Base-by-base conservation (phyloP, 805 yeast genomes). In the Starmerella apis region DNA sequence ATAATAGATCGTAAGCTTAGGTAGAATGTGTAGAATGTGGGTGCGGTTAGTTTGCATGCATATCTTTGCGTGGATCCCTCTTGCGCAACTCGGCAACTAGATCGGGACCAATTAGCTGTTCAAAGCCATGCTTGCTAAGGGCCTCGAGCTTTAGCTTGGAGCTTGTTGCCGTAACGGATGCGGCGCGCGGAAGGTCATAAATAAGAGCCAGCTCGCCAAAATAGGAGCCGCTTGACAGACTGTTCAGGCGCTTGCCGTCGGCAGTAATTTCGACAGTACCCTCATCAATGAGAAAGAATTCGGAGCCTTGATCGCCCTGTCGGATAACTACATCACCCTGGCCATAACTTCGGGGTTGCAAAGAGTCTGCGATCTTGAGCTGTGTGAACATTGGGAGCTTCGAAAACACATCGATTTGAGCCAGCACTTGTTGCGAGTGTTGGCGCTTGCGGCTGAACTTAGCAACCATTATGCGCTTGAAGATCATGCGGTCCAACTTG, bases 171-270 rank as follows among this genome's bases (percentile, higher is more conserved):
- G 74, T 78, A 33, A 92, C 92, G 4, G 95, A 83, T 28, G 98
- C 98, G 64, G 85, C 92, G 68, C 98, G 79, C 54, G 97, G 97
- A 51, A 80, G 71, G 64, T 92, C 95, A 61, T 88, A 83, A 59
- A 92, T 73, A 59, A 92, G 72, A 3, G 98, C 97, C 56, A 92
- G 80, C 69, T 92, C 98, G 57, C 98, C 98, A 66, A 92, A 92
- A 69, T 92, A 92, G 65, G 83, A 95, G 56, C 96, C 96, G 61
- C 83, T 79, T 42, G 74, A 68, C 52, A 86, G 72, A 14, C 70
- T 70, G 20, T 73, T 75, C 30, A 87, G 73, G 39, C 74, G 72
- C 41, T 74, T 74, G 33, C 72, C 78, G 39, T 71, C 67, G 61
- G 79, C 83, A 38, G 75, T 63, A 37, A 92, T 92, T 54, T 79